Evolutionary conservation across 148 eudicot genomes (phyloP).

Genomic region (Nepenthes mirabilis): DNA sequence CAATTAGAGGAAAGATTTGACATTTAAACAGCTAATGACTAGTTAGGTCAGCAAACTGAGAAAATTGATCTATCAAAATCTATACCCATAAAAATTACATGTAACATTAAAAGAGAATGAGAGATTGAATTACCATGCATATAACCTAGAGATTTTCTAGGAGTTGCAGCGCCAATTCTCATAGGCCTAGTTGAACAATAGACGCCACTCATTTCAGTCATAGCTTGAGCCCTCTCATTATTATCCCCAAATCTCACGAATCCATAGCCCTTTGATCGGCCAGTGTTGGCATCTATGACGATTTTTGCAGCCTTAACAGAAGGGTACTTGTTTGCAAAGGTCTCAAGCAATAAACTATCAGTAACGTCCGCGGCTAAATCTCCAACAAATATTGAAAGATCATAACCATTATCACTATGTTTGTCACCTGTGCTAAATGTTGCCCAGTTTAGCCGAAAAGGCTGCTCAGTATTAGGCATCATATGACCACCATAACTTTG

Average conservation of each 20-base stretch:
- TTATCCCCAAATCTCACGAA: conserved; percentile 98
- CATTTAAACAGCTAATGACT: no score
- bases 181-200: conserved; percentile 87
- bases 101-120: not conserved
- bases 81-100: no score
- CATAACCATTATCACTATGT: conserved; percentile 70
- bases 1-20: no score
- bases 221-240: conserved; percentile 67
- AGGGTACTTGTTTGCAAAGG: conserved; percentile 66
- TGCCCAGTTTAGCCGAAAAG: conserved; percentile 92
- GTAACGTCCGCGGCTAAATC: conserved; percentile 96
- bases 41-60: no score
- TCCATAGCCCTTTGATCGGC: conserved; percentile 93
- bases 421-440: conserved; percentile 91
- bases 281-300: conserved; percentile 82
- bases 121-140: conserved; percentile 38
- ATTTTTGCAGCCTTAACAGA: conserved; percentile 98
- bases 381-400: conserved; percentile 94
- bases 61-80: no score
- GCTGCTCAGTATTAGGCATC: conserved; percentile 83
- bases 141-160: conserved; percentile 77
- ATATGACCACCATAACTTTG: conserved; percentile 37
- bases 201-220: conserved; percentile 92
- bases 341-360: conserved; percentile 64
- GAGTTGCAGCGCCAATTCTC: conserved; percentile 95